phyloP scores from a whole-genome alignment of 345 rosid genomes.

The Euphorbia peplus region DNA sequence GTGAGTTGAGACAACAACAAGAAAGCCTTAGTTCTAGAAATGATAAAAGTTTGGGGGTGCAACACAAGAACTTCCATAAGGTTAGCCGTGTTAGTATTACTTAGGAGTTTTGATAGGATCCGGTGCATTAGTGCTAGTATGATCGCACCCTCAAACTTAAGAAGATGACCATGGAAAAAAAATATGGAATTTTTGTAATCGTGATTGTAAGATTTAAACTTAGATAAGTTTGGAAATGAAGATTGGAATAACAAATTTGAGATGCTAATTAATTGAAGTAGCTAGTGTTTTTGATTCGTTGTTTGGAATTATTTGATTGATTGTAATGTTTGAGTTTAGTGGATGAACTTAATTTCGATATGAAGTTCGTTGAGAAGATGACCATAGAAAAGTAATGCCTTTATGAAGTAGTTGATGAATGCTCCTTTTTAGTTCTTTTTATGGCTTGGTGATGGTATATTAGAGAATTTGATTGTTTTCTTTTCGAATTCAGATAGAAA shows the following conservation, averaged over 20 bases:
- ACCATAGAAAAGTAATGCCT: not conserved
- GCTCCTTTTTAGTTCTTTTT: not conserved
- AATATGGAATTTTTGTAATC: not conserved
- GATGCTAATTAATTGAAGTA: not conserved
- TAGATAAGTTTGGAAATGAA: not conserved
- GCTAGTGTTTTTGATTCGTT: not conserved
- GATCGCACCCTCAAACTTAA: no score
- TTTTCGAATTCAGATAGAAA: no score
- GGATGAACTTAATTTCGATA: not conserved
- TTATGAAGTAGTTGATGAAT: not conserved
- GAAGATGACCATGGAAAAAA: no score
- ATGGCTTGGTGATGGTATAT: no score
- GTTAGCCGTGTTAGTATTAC: no score
- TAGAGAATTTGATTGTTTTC: no score
- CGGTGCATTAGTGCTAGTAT: no score
- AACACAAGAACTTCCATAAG: no score
- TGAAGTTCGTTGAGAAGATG: not conserved
- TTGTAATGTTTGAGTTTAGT: not conserved
- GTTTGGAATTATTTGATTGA: not conserved
- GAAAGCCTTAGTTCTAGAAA: no score
- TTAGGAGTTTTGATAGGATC: no score
- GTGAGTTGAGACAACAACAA: no score
- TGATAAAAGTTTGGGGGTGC: no score
- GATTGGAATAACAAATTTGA: not conserved
- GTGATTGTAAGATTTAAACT: not conserved